A percentile compares a stretch with the other conserved stretches of the same genome.
phyloP scores from a whole-genome alignment of 2,329 filamentous ascomycete genomes.

The Zymoseptoria ardabiliae region DNA sequence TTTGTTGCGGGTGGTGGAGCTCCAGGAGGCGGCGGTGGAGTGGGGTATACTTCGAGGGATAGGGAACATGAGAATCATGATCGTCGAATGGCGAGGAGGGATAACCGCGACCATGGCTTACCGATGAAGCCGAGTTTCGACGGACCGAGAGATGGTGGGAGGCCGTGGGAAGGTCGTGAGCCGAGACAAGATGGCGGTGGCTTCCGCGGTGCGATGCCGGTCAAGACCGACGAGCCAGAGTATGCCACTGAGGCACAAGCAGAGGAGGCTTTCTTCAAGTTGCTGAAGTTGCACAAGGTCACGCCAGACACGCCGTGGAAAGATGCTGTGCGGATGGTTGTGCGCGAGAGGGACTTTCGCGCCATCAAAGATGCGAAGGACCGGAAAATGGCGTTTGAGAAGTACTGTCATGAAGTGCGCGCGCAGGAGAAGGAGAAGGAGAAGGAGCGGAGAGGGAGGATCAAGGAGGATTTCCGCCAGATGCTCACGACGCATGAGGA shows the following conservation, averaged over 20 bases:
- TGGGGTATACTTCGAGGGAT: neutral
- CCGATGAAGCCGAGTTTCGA: conserved; percentile 34
- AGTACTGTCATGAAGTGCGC: conserved; percentile 84
- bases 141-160: conserved; percentile 19
- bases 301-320: conserved; percentile 92
- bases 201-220: conserved; percentile 29
- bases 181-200: conserved; percentile 24
- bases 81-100: conserved; percentile 25
- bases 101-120: conserved; percentile 34
- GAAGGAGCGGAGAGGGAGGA: conserved; percentile 84
- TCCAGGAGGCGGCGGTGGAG: conserved; percentile 20
- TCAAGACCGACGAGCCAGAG: conserved; percentile 49
- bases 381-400: conserved; percentile 84
- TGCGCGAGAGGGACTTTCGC: conserved; percentile 86
- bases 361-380: conserved; percentile 89
- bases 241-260: conserved; percentile 78
- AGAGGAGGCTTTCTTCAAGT: conserved; percentile 85
- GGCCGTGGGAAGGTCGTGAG: conserved; percentile 27
- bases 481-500: conserved; percentile 97
- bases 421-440: conserved; percentile 90
- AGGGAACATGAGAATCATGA: conserved; percentile 23
- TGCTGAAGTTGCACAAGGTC: conserved; percentile 75
- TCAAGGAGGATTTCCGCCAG: conserved; percentile 85
- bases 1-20: conserved; percentile 53
- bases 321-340: conserved; percentile 74